These are phyloP conservation scores for Kwoniella europaea DNA, from an alignment of 768 basidiomycete genomes.

Conservation along the genomic window DNA sequence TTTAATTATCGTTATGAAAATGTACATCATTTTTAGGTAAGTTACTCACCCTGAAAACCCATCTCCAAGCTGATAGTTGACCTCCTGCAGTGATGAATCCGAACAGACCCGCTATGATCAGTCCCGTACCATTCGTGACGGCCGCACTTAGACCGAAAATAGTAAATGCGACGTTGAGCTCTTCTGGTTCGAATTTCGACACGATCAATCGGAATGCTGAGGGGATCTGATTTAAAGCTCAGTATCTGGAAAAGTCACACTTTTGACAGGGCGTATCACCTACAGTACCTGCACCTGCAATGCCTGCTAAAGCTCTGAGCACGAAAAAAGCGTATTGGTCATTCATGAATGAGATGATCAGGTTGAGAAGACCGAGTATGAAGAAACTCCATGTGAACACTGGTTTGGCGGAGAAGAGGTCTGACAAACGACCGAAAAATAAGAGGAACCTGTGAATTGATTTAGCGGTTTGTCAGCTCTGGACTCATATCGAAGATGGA, in stretches of 20 bases:
- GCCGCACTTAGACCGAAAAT: slow-evolving; percentile 38
- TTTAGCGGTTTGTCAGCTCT: neutral
- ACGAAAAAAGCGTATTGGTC: slow-evolving; percentile 43
- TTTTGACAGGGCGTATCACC: neutral
- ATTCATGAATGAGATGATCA: slow-evolving; percentile 39
- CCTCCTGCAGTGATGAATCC: slow-evolving; percentile 37
- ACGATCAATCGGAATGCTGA: slow-evolving; percentile 45
- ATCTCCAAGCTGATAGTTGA: slow-evolving; percentile 47
- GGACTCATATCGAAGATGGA: neutral
- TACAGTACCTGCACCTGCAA: slow-evolving; percentile 35
- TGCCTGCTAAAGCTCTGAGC: slow-evolving; percentile 36
- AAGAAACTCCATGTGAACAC: slow-evolving; percentile 50
- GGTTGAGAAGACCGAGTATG: slow-evolving; percentile 31
- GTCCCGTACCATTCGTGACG: slow-evolving; percentile 32
- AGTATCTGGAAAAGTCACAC: neutral
- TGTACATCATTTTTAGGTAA: neutral
- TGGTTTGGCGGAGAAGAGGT: slow-evolving; percentile 46
- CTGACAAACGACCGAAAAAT: slow-evolving; percentile 48
- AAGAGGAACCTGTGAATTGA: slow-evolving; percentile 33
- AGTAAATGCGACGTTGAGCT: slow-evolving; percentile 34
- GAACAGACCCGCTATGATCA: slow-evolving; percentile 43
- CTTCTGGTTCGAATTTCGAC: slow-evolving; percentile 38
- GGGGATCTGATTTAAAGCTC: slow-evolving; percentile 29
- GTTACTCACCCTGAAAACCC: slow-evolving; percentile 42
- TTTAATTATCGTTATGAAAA: neutral